Base-by-base conservation (phyloP, 441 rosid species). In the Euphorbia schlechtendalii region DNA sequence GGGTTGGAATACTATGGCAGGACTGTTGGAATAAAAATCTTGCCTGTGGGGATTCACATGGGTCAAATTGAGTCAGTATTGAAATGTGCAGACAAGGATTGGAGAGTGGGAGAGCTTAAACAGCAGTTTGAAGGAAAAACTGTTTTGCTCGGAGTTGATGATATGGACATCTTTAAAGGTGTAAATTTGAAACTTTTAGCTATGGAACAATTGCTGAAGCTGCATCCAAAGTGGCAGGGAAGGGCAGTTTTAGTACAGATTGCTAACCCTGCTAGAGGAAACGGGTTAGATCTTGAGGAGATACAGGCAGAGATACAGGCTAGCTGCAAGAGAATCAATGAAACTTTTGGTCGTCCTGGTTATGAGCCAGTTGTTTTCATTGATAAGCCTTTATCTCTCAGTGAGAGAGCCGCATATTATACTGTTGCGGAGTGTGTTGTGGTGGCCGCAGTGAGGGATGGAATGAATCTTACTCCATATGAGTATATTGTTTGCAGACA, bases 31-130 rank as follows among this genome's bases (percentile, higher is more conserved):
- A 81, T 87, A 78, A 87, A 87, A 76, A 87, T 87, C 61, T 85
- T 87, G 94, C 94, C 94, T 21, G 88, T 87, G 32, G 94, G 94
- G 43, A 85, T 85, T 53, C 94, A 87, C 74, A 87, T 85, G 90
- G 94, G 86, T 24, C 94, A 85, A 81, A 85, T 87, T 55, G 82
- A 83, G 74, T 77, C 85, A 1, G 90, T 87, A 12, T 52, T 87
- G 73, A 82, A 69, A 72, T 85, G 77, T 56, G 83, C 90, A 3
- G 94, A 85, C 55, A 85, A 82, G 66, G 94, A 87, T 40, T 85
- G 94, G 94, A 83, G 86, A 70, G 90, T 79, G 3, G 76, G 73
- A 22, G 94, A 87, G 77, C 87, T 87, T 21, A 85, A 82, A 71
- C 88, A 79, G 71, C 86, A 87, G 69, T 85, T 87, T 76, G 79